phyloP scores from a whole-genome alignment of 805 yeast species.

The Candida odintsovae region DNA sequence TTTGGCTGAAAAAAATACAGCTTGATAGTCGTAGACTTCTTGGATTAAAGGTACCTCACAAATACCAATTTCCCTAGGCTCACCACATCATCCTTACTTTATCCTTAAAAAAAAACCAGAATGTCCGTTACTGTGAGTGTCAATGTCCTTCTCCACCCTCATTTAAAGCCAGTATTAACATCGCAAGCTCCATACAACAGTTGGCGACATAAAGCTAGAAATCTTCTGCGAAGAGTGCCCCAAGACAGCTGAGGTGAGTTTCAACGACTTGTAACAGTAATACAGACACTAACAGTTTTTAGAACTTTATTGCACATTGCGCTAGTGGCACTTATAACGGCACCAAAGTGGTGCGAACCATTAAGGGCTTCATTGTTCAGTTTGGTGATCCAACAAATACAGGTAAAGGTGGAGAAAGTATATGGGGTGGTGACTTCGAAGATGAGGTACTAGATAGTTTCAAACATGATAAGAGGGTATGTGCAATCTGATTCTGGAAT shows the following conservation, averaged over 20 bases:
- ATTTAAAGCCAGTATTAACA: background rate
- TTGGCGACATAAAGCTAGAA: conserved; percentile 35
- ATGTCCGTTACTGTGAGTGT: conserved; percentile 21
- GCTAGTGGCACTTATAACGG: conserved; percentile 38
- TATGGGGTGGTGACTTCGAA: conserved; percentile 69
- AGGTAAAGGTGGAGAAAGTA: conserved; percentile 78
- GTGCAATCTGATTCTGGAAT: conserved; percentile 22
- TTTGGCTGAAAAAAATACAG: no score
- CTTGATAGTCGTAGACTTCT: no score
- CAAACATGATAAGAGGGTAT: conserved; percentile 64
- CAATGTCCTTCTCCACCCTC: no score
- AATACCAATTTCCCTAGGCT: no score
- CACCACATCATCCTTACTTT: no score
- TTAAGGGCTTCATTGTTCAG: conserved; percentile 69
- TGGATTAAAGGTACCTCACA: no score
- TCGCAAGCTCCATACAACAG: conserved; percentile 30
- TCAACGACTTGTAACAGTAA: no score
- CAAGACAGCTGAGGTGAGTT: conserved; percentile 30
- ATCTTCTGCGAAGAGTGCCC: conserved; percentile 34
- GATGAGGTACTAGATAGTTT: conserved; percentile 71
- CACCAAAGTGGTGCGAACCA: conserved; percentile 66
- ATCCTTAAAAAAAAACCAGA: no score
- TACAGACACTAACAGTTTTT: background rate
- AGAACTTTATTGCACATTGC: conserved; percentile 40
- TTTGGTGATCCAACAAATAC: conserved; percentile 80